These are phyloP conservation scores for Phytopythium kandeliae DNA, from an alignment of 352 stramenopile genomes.

Conservation along the genomic window DNA sequence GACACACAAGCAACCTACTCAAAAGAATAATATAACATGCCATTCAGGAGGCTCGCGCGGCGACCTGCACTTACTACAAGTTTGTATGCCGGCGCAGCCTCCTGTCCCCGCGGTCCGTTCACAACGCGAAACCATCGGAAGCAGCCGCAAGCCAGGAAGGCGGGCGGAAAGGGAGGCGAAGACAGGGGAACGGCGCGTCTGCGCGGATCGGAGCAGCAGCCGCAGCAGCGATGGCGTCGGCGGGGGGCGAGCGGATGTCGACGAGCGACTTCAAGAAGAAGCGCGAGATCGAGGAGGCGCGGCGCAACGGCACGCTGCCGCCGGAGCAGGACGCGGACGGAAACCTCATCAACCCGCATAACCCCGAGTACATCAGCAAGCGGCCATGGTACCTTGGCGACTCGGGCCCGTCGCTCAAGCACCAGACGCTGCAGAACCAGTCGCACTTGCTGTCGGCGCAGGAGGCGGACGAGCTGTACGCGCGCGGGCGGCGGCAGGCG, in stretches of 20 bases:
- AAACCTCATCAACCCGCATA: constrained; percentile 99
- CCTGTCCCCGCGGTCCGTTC: too few relatives aligned
- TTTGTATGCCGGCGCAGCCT: too few relatives aligned
- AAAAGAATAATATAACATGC: too few relatives aligned
- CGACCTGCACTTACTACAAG: too few relatives aligned
- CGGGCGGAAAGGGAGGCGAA: too few relatives aligned
- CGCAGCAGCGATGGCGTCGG: constrained; percentile 42
- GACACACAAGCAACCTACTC: too few relatives aligned
- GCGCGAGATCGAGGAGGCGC: constrained; percentile 85
- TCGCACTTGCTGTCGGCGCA: constrained; percentile 88
- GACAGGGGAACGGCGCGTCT: too few relatives aligned
- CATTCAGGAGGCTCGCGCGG: too few relatives aligned
- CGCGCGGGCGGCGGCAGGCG: constrained; percentile 28
- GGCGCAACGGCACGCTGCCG: constrained; percentile 83
- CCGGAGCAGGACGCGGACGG: constrained; percentile 88
- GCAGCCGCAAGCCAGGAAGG: too few relatives aligned
- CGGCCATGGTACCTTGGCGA: constrained; percentile 98
- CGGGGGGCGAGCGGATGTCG: constrained; percentile 63
- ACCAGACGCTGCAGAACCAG: constrained; percentile 92
- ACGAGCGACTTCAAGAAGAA: constrained; percentile 85
- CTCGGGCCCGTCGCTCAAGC: constrained; percentile 91
- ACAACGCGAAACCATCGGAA: too few relatives aligned
- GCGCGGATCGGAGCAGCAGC: too few relatives aligned
- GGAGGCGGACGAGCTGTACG: constrained; percentile 83
- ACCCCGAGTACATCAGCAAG: constrained; percentile 99